Evolutionary conservation across 345 rosid species (phyloP), one percentile per base, ranked within the genome.

Genomic region (Boechera divaricarpa): DNA sequence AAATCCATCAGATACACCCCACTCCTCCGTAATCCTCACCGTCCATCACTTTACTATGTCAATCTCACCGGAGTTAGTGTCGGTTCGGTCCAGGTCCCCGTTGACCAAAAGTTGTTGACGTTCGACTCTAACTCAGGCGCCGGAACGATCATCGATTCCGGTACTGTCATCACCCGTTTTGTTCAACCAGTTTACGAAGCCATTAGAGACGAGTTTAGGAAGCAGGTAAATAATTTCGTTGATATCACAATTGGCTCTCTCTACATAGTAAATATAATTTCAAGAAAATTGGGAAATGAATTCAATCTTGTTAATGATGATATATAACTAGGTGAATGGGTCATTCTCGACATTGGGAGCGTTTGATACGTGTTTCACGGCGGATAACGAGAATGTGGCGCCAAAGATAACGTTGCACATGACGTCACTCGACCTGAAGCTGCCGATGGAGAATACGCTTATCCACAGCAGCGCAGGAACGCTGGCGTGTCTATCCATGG

Each of bases 101-200:
- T 90, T 31, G 81, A 80, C 68, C 80, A 80, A 4, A 82, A 72
- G 15, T 80, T 41, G 26, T 80, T 90, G 16, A 12, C 81, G 4
- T 87, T 94, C 59, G 74, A 91, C 89, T 83, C 94, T 0, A 81
- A 7, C 42, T 80, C 97, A 0, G 97, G 97, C 2, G 87, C 94
- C 0, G 96, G 97, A 6, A 94, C 98, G 28, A 84, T 91, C 42
- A 82, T 93, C 3, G 98, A 93, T 39, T 93, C 97, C 26, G 98
- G 98, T 2, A 90, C 96, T 1, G 97, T 91, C 0, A 90, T 93
- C 52, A 94, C 98, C 80, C 90, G 97, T 41, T 91, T 94, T 33
- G 68, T 73, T 10, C 81, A 79, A 56, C 91, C 96, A 32, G 58
- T 87, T 39, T 94, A 94, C 75, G 55, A 52, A 2, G 90, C 90